Conservation (phyloP, 2,329 filamentous ascomycete genomes). For the Diaporthe sp. region DNA sequence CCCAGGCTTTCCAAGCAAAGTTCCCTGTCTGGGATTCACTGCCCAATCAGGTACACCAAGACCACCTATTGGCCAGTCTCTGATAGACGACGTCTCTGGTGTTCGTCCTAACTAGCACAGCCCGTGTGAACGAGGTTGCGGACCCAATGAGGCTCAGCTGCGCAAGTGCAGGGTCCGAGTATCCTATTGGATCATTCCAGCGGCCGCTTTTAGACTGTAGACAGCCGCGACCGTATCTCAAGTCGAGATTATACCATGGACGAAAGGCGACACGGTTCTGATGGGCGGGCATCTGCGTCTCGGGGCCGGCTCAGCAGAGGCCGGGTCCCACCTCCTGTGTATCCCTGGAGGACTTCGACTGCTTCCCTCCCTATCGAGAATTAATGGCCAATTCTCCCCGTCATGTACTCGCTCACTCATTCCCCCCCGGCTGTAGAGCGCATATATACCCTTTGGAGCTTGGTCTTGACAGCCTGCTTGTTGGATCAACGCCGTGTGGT, state of each 20-base stretch:
- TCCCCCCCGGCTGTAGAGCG: too few relatives aligned
- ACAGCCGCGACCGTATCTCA: not conserved
- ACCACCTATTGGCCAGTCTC: not conserved
- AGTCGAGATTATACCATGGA: not conserved
- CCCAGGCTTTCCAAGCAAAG: not conserved
- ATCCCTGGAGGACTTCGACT: not conserved
- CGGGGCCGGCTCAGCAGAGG: not conserved
- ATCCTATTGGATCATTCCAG: not conserved
- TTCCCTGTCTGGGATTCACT: slow-evolving; percentile 7
- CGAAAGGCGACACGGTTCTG: not conserved
- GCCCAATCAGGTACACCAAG: slow-evolving; percentile 18
- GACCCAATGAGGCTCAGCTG: not conserved
- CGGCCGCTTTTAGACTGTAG: not conserved
- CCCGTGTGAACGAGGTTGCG: not conserved
- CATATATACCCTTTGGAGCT: not conserved
- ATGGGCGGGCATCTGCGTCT: too few relatives aligned
- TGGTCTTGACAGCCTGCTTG: not conserved
- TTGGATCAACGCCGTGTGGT: not conserved
- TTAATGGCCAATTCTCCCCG: not conserved
- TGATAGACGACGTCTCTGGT: not conserved
- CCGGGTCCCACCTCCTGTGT: not conserved
- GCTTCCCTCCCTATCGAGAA: too few relatives aligned
- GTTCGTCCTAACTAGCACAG: slow-evolving; percentile 11
- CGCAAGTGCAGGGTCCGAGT: not conserved
- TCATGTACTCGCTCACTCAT: not conserved